Conservation (phyloP, 1,139 yeast species). For the Yamadazyma buinensis region DNA sequence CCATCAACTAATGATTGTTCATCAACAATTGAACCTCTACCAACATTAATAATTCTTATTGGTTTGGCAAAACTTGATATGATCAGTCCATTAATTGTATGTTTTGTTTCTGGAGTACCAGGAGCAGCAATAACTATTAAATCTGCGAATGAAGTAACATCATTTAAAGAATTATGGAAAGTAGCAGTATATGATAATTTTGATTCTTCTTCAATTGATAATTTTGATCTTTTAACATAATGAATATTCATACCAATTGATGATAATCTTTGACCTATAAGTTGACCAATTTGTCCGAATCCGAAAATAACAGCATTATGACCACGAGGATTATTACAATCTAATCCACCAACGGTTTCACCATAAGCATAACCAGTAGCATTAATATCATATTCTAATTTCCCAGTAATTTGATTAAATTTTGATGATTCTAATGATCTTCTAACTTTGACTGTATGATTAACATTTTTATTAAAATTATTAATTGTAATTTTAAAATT, state of each 20-base stretch:
- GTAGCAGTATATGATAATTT: constrained; percentile 42
- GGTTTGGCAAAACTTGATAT: constrained; percentile 48
- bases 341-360: constrained; percentile 34
- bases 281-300: constrained; percentile 72
- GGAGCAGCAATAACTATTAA: constrained; percentile 69
- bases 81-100: constrained; percentile 49
- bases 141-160: constrained; percentile 42
- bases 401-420: constrained; percentile 34
- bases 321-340: constrained; percentile 48
- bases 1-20: constrained; percentile 70
- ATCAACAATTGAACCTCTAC: constrained; percentile 70
- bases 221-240: constrained; percentile 55
- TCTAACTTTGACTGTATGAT: constrained; percentile 44
- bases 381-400: constrained; percentile 20
- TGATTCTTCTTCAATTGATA: constrained; percentile 34
- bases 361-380: constrained; percentile 45
- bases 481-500: constrained; percentile 50
- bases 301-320: constrained; percentile 70
- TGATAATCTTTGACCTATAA: constrained; percentile 54
- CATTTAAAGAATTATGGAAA: constrained; percentile 38
- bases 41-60: constrained; percentile 70
- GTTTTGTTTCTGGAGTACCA: constrained; percentile 53
- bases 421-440: constrained; percentile 29
- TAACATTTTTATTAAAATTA: constrained; percentile 24
- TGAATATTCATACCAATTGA: constrained; percentile 65